These are phyloP conservation scores for Heliamphora pulchella DNA, from an alignment of 179 eudicot genomes.

Conservation along the genomic window DNA sequence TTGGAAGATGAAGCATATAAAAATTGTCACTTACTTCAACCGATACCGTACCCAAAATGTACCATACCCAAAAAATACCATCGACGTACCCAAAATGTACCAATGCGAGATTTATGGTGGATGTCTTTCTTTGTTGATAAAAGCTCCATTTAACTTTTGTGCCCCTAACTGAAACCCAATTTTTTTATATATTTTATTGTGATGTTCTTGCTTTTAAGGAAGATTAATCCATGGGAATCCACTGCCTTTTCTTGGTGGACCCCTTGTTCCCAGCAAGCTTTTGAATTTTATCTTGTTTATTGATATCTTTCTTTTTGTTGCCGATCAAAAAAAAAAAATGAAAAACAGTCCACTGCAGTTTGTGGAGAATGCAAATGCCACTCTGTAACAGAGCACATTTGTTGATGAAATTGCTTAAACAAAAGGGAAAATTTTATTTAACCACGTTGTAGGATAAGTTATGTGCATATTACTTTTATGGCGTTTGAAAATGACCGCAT, in stretches of 20 bases:
- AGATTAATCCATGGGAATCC: not conserved
- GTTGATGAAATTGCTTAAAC: not conserved
- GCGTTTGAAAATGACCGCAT: too few species aligned
- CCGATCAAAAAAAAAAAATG: too few species aligned
- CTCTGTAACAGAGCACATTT: not conserved
- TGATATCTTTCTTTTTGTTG: too few species aligned
- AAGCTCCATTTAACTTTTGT: not conserved
- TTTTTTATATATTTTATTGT: not conserved
- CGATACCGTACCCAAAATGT: too few species aligned
- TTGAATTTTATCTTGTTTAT: too few species aligned
- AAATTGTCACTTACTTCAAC: not conserved
- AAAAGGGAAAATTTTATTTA: not conserved
- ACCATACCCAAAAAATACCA: too few species aligned
- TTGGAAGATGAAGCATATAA: not conserved
- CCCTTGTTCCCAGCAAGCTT: too few species aligned
- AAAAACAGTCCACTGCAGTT: not conserved
- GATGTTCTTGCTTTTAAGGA: not conserved
- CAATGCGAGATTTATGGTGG: not conserved
- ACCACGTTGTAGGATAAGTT: too few species aligned
- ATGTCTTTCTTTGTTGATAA: not conserved
- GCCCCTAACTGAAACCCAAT: not conserved
- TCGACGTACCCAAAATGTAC: too few species aligned
- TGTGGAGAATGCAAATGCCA: conserved; percentile 1
- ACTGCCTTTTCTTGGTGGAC: too few species aligned
- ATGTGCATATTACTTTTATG: too few species aligned